These are phyloP conservation scores for Ceratorhiza oryzae-sativae DNA, from an alignment of 1,284 basidiomycete species.

Conservation along the genomic window DNA sequence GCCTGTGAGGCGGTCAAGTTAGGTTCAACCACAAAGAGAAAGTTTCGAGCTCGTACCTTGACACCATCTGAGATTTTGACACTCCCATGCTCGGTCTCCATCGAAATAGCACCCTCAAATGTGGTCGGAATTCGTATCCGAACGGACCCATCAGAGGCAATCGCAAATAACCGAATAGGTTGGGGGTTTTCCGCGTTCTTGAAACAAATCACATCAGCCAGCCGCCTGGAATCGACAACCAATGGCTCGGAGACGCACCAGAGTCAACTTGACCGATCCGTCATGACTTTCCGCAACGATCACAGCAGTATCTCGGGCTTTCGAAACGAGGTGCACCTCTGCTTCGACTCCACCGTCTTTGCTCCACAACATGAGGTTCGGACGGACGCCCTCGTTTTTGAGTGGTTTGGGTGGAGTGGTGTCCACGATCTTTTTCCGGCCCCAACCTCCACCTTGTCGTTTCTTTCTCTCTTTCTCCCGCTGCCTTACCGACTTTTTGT, in stretches of 20 bases:
- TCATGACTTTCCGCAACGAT: conserved; percentile 32
- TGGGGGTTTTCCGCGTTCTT: conserved; percentile 6
- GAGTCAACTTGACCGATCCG: conserved; percentile 28
- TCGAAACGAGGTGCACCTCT: conserved; percentile 15
- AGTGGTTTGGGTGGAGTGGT: conserved; percentile 12
- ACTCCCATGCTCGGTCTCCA: conserved; percentile 25
- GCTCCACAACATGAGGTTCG: conserved; percentile 22
- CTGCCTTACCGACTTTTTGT: conserved; percentile 25
- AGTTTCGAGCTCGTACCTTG: background rate
- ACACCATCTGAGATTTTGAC: conserved; percentile 25
- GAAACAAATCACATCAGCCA: background rate
- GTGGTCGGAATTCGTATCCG: conserved; percentile 25
- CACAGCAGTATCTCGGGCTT: background rate
- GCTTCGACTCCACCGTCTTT: conserved; percentile 32
- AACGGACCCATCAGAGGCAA: conserved; percentile 23
- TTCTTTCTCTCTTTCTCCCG: conserved; percentile 31
- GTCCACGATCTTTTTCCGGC: conserved; percentile 19
- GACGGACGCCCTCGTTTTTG: conserved; percentile 29
- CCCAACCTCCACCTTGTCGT: conserved; percentile 25
- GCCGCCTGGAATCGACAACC: no score
- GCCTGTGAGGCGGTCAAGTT: background rate
- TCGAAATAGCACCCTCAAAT: conserved; percentile 33
- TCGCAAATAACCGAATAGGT: conserved; percentile 15
- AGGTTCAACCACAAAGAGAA: background rate
- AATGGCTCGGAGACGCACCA: conserved; percentile 12